phyloP scores from a whole-genome alignment of 768 basidiomycete species.

The Lentinula sp. region DNA sequence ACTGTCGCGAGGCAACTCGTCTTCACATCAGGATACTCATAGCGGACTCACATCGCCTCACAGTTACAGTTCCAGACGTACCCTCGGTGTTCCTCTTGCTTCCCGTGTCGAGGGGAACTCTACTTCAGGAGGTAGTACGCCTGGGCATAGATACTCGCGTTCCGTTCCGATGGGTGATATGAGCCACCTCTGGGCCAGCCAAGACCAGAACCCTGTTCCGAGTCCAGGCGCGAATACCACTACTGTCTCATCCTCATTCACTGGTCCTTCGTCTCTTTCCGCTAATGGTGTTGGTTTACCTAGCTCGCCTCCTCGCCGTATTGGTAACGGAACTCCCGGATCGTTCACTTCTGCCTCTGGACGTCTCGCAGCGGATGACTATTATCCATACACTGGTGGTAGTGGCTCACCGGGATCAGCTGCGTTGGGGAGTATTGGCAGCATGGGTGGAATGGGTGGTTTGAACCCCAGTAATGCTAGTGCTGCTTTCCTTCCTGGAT shows the following conservation, averaged over 20 bases:
- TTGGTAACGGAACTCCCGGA: constrained; percentile 30
- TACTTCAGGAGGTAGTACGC: constrained; percentile 12
- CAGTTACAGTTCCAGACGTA: constrained; percentile 7
- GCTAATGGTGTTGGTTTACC: constrained; percentile 16
- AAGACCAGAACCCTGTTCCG: constrained; percentile 27
- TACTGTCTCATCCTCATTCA: constrained; percentile 11
- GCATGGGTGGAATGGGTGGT: constrained; percentile 19
- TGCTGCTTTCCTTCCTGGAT: constrained; percentile 73
- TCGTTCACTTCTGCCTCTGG: constrained; percentile 42
- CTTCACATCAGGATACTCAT: constrained; percentile 24
- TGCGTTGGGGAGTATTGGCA: constrained; percentile 18
- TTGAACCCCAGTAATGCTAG: constrained; percentile 73
- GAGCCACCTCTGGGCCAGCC: constrained; percentile 67
- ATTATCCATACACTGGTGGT: constrained; percentile 25
- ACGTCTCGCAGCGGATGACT: constrained; percentile 7
- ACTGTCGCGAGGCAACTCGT: constrained; percentile 65
- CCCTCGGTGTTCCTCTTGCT: constrained; percentile 14
- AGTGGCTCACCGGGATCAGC: constrained; percentile 15
- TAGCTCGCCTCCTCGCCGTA: constrained; percentile 27
- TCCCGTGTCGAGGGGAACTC: constrained; percentile 15
- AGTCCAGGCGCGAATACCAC: constrained; percentile 3
- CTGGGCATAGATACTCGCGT: constrained; percentile 71
- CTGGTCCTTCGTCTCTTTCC: constrained; percentile 18
- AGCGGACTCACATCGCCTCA: constrained; percentile 9
- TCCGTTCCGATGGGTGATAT: constrained; percentile 79